Conservation (phyloP, 2,329 filamentous ascomycete species). For the Onygena corvina region DNA sequence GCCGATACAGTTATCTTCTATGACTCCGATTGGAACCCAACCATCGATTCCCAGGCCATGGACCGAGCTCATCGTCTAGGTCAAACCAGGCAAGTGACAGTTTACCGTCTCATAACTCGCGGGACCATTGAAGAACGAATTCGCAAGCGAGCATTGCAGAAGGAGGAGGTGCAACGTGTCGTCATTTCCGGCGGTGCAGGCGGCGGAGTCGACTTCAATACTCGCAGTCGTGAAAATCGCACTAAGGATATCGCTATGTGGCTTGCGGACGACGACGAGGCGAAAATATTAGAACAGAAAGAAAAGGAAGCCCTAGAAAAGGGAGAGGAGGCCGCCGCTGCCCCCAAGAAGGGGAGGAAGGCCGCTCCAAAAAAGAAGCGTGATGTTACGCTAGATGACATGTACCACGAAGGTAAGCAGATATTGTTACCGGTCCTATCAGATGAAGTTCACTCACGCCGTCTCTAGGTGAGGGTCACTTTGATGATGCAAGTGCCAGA, state of each 20-base stretch:
- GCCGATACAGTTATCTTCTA: slow-evolving; percentile 99
- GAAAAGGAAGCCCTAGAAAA: slow-evolving; percentile 70
- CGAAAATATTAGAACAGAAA: slow-evolving; percentile 81
- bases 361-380: slow-evolving; percentile 46
- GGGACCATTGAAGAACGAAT: slow-evolving; percentile 97
- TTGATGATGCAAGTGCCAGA: slow-evolving; percentile 74
- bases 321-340: slow-evolving; percentile 41
- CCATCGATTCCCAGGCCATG: slow-evolving; percentile 98
- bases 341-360: slow-evolving; percentile 49
- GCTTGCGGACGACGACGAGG: slow-evolving; percentile 95
- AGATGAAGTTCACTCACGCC: slow-evolving; percentile 2
- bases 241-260: slow-evolving; percentile 98
- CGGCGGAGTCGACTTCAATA: slow-evolving; percentile 91
- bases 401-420: slow-evolving; percentile 97
- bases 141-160: slow-evolving; percentile 88
- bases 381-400: slow-evolving; percentile 68
- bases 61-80: slow-evolving; percentile 95
- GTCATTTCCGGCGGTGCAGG: slow-evolving; percentile 79
- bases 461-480: slow-evolving; percentile 83
- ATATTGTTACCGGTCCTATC: not conserved
- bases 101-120: slow-evolving; percentile 92
- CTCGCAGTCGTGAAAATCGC: slow-evolving; percentile 75
- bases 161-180: slow-evolving; percentile 95
- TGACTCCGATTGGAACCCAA: slow-evolving; percentile 98
- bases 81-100: slow-evolving; percentile 88